Base-by-base conservation (phyloP, 2,329 filamentous ascomycete genomes). In the Tolypocladium tundrense region DNA sequence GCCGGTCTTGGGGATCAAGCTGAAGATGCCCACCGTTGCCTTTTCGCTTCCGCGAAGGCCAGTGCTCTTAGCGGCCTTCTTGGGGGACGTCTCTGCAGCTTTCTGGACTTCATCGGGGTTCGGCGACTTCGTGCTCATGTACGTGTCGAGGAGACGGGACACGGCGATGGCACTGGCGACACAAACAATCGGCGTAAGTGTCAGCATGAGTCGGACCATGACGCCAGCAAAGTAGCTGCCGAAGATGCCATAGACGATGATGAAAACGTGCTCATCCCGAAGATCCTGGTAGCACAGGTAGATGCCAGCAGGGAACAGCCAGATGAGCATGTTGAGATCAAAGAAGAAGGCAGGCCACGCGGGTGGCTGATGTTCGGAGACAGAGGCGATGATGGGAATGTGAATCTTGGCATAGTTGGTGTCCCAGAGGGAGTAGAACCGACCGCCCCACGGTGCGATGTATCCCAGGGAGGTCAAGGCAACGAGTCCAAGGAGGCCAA, bases 341-440 rank as follows among this genome's bases (percentile, higher is more conserved):
- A 99, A 99, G 80, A 99, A 99, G 82, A 97, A 99, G 19, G 95
- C 91, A 2, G 94, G 94, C 94, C 94, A 99, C 50, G 94, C 94
- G 42, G 94, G 99, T 57, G 94, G 94, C 77, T 99, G 94, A 78
- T 99, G 94, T 77, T 99, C 94, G 1, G 94, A 99, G 53, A 99
- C 94, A n/a, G 94, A 99, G 4, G 94, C 94, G 72, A 99, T 99
- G 70, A 99, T 99, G 61, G 94, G 94, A 70, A 99, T 99, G 70
- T 99, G 94, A 63, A 97, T 95, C 81, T 99, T 99, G 68, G 94
- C 94, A 71, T 99, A 99, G 67, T 91, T 88, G 7, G 94, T 99
- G 72, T 99, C 95, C 91, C 93, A 99, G 39, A 99, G 85, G 27
- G 95, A 99, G 79, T 99, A 99, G 83, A 99, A 99, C 67, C 94